Evolutionary conservation across 768 basidiomycete genomes (phyloP).

Genomic region (Tricholoma bakamatsutake): DNA sequence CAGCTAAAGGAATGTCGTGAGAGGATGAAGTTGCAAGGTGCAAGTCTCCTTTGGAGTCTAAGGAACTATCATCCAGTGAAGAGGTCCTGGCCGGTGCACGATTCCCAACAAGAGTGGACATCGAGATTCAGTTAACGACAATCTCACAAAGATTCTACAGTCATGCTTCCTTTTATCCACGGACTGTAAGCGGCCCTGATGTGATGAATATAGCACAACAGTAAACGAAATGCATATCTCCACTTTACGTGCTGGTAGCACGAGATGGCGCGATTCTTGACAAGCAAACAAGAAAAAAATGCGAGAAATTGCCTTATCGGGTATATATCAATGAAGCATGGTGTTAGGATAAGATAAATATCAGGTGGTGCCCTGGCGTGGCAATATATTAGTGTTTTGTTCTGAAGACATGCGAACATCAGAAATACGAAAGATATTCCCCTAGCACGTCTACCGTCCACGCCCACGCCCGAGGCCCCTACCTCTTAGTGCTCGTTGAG

Average conservation of each 20-base stretch:
- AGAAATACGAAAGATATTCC: not conserved
- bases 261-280: slow-evolving; percentile 21
- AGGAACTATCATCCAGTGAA: slow-evolving; percentile 14
- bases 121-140: not conserved
- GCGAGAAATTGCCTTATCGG: slow-evolving; percentile 12
- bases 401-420: slow-evolving; percentile 1
- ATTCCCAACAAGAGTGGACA: slow-evolving; percentile 13
- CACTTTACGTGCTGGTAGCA: slow-evolving; percentile 14
- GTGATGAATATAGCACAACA: not conserved
- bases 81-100: not conserved
- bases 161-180: slow-evolving; percentile 1
- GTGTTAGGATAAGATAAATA: not conserved
- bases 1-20: slow-evolving; percentile 22
- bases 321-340: not conserved
- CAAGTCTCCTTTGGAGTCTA: slow-evolving; percentile 11
- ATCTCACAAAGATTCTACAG: not conserved
- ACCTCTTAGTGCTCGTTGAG: slow-evolving; percentile 79
- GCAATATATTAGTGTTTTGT: not conserved
- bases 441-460: slow-evolving; percentile 47
- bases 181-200: not conserved
- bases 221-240: not conserved
- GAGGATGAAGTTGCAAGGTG: not conserved
- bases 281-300: slow-evolving; percentile 7
- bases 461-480: slow-evolving; percentile 48
- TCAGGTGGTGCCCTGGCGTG: not conserved